Evolutionary conservation across 2,329 filamentous ascomycete genomes (phyloP).

Genomic region (Ophiostoma quercus): DNA sequence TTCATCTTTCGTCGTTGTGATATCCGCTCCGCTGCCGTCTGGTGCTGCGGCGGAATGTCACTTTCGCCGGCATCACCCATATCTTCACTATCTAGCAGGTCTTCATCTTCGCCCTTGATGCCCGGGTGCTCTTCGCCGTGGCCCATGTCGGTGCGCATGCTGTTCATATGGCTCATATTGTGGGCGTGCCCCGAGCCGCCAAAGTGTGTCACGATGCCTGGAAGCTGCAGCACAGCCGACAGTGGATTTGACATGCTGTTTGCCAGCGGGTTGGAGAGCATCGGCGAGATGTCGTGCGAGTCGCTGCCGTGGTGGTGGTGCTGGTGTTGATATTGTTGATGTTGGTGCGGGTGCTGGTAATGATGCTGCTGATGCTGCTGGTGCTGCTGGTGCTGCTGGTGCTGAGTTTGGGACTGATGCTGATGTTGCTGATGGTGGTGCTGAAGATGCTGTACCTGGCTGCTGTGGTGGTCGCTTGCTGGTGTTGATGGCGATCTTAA

Average conservation of each 20-base stretch:
- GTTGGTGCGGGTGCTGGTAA: not conserved
- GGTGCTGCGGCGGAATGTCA: slow-evolving; percentile 41
- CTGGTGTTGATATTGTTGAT: not conserved
- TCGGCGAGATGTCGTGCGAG: not conserved
- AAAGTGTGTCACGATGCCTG: slow-evolving; percentile 32
- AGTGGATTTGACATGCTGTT: slow-evolving; percentile 35
- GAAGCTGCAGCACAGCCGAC: slow-evolving; percentile 35
- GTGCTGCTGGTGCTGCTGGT: not conserved
- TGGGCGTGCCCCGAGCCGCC: not conserved
- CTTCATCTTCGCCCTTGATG: slow-evolving; percentile 48
- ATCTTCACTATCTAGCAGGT: slow-evolving; percentile 53
- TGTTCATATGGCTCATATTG: slow-evolving; percentile 29
- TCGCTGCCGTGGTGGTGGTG: not conserved
- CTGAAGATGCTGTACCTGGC: slow-evolving; percentile 34
- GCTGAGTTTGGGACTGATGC: not conserved
- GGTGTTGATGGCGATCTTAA: slow-evolving; percentile 15
- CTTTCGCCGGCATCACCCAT: slow-evolving; percentile 46
- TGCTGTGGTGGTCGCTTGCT: slow-evolving; percentile 7
- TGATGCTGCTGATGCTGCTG: not conserved
- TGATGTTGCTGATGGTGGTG: slow-evolving; percentile 20
- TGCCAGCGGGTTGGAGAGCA: slow-evolving; percentile 9
- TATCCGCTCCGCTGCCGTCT: slow-evolving; percentile 52
- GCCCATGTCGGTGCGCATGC: slow-evolving; percentile 26
- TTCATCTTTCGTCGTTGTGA: slow-evolving; percentile 65
- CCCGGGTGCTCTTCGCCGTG: slow-evolving; percentile 35